Percentiles rank a stretch among this genome's conserved stretches.
Evolutionary conservation across 2,329 filamentous ascomycete species (phyloP).

Genomic region (Aschersonia sp.): DNA sequence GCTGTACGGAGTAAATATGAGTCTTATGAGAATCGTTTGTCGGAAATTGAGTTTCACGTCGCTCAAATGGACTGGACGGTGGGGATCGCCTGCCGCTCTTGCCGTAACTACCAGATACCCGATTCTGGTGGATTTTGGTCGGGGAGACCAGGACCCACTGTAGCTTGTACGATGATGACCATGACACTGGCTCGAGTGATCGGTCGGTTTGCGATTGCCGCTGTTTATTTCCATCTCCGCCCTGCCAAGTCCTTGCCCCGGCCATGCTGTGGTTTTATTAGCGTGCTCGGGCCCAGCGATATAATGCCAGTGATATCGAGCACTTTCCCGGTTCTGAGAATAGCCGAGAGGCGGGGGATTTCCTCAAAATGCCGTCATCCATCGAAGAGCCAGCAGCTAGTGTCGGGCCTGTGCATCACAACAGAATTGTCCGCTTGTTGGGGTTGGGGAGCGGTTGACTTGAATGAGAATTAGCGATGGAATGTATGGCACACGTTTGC

Average conservation of each 20-base stretch:
- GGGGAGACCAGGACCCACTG: too few species aligned
- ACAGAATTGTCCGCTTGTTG: neutral
- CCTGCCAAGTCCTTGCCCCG: neutral
- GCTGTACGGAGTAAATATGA: too few species aligned
- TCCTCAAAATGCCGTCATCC: neutral
- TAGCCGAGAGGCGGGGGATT: neutral
- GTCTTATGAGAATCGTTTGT: neutral
- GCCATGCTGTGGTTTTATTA: neutral
- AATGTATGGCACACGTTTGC: neutral
- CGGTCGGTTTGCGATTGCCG: neutral
- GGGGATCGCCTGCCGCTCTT: neutral
- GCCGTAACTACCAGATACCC: neutral
- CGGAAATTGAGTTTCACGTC: neutral
- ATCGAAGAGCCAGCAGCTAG: neutral
- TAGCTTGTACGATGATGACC: neutral
- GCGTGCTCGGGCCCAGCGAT: neutral
- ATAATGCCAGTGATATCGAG: neutral
- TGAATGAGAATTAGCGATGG: neutral
- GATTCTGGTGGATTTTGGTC: too few species aligned
- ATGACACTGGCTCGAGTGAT: slow-evolving; percentile 2
- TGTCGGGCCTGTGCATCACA: neutral
- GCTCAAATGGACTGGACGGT: neutral
- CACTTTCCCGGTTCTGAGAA: neutral
- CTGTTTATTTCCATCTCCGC: neutral
- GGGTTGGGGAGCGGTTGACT: neutral